These are phyloP conservation scores for Pseudozyma pruni DNA, from an alignment of 1,284 basidiomycete genomes.

Conservation along the genomic window DNA sequence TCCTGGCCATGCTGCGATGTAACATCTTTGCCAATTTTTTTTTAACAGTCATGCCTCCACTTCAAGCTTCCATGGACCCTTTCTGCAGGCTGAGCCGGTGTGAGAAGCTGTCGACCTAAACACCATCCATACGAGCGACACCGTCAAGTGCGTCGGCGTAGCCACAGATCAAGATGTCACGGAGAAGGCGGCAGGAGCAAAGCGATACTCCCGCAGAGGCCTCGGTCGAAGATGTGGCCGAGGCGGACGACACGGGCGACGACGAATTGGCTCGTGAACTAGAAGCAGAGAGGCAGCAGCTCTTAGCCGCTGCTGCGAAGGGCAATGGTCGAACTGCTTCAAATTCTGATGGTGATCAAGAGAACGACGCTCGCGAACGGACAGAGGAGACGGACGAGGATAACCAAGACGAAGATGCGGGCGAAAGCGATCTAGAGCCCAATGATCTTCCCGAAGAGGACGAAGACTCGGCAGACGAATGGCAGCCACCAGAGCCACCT, in stretches of 20 bases:
- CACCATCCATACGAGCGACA: no score
- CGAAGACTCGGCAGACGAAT: slow-evolving; percentile 44
- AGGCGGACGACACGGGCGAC: no score
- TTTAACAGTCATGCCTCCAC: no score
- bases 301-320: slow-evolving; percentile 17
- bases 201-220: background rate
- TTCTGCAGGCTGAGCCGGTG: background rate
- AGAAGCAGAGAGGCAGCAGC: slow-evolving; percentile 29
- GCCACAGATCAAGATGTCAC: slow-evolving; percentile 9
- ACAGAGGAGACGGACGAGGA: background rate
- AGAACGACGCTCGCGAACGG: no score
- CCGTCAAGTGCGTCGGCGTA: background rate
- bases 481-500: slow-evolving; percentile 34
- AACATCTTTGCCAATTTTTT: no score
- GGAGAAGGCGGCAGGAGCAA: background rate
- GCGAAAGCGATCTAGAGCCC: background rate
- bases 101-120: no score
- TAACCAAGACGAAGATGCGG: background rate
- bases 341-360: background rate
- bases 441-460: slow-evolving; percentile 6
- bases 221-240: background rate
- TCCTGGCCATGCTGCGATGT: no score
- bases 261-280: slow-evolving; percentile 30
- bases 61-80: background rate
- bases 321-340: no score